phyloP scores from a whole-genome alignment of 2,329 filamentous ascomycete genomes.

The Epichloe aotearoae region DNA sequence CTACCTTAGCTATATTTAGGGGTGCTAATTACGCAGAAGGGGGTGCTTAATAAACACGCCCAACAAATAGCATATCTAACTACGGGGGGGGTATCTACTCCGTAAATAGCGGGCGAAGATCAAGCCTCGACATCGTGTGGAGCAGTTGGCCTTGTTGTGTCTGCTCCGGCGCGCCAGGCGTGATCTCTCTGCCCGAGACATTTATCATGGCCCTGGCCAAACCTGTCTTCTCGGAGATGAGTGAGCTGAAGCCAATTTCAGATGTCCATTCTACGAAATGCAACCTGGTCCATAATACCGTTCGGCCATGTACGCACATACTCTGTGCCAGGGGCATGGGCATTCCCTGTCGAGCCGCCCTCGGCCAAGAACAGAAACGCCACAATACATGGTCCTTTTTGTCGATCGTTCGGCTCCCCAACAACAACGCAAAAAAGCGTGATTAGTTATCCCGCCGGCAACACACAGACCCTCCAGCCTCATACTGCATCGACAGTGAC shows the following conservation, averaged over 20 bases:
- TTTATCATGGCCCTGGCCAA: constrained; percentile 5
- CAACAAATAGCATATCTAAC: background rate
- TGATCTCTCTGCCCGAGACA: constrained; percentile 8
- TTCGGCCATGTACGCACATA: background rate
- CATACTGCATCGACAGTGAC: background rate
- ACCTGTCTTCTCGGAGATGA: constrained; percentile 4
- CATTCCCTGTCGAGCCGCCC: background rate
- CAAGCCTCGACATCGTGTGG: background rate
- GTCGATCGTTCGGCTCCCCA: background rate
- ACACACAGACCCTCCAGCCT: background rate
- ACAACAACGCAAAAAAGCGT: background rate
- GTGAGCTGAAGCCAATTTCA: background rate
- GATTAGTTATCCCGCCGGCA: background rate
- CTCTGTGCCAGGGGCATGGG: background rate
- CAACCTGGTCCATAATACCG: background rate
- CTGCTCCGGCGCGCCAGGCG: background rate
- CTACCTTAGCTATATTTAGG: no score
- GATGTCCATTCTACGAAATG: background rate
- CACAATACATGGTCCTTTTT: background rate
- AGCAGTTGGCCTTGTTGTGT: background rate
- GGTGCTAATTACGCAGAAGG: no score
- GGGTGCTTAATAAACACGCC: no score
- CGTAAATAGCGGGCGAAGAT: background rate
- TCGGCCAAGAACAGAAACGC: background rate
- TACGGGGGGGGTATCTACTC: no score